Evolutionary conservation across 768 basidiomycete genomes (phyloP).

Genomic region (Tricholomella constricta): DNA sequence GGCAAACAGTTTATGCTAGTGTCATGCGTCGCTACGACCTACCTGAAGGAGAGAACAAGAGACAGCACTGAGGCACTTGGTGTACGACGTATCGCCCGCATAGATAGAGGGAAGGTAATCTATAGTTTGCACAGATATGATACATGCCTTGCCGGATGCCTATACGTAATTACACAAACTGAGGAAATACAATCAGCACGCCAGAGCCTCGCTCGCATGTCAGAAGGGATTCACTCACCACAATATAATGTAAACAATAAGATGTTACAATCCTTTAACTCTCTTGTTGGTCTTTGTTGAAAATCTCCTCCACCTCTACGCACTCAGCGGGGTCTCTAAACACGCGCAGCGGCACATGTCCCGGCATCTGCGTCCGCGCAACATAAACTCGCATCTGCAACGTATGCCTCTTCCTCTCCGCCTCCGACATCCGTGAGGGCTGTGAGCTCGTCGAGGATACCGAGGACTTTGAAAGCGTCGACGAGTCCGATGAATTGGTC

Average conservation of each 20-base stretch:
- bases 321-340: slow-evolving; percentile 74
- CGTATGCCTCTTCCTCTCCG: slow-evolving; percentile 56
- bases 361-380: slow-evolving; percentile 61
- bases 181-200: background rate
- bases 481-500: background rate
- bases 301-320: slow-evolving; percentile 54
- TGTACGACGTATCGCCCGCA: too few relatives aligned
- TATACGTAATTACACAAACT: background rate
- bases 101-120: background rate
- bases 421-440: slow-evolving; percentile 39
- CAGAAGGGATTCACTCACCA: background rate
- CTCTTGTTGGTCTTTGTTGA: slow-evolving; percentile 26
- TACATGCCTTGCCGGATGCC: background rate
- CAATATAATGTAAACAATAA: background rate
- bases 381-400: slow-evolving; percentile 66
- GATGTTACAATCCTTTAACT: background rate
- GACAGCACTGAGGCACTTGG: too few relatives aligned
- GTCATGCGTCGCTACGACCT: too few relatives aligned
- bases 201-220: background rate
- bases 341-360: slow-evolving; percentile 57
- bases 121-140: background rate
- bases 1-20: too few relatives aligned
- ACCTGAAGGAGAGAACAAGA: too few relatives aligned
- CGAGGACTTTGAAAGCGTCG: slow-evolving; percentile 13
- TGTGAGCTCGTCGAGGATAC: slow-evolving; percentile 8